Conservation (phyloP, 1,139 yeast genomes). For the Yamadazyma blattariae region DNA sequence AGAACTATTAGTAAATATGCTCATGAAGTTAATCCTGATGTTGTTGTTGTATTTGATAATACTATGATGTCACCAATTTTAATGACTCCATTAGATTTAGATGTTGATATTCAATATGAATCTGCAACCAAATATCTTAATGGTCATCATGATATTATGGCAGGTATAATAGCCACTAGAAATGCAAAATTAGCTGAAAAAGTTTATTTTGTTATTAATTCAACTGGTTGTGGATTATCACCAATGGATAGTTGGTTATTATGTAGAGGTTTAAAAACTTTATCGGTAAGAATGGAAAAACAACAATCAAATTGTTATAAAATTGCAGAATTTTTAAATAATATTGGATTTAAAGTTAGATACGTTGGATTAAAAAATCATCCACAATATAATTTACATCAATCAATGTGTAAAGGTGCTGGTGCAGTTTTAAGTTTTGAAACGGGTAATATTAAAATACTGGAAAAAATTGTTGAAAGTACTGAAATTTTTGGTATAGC, state of each 20-base stretch:
- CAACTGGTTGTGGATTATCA: slow-evolving; percentile 87
- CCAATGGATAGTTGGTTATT: slow-evolving; percentile 92
- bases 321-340: slow-evolving; percentile 70
- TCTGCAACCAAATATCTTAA: slow-evolving; percentile 88
- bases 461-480: slow-evolving; percentile 73
- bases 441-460: slow-evolving; percentile 68
- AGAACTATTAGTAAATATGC: slow-evolving; percentile 63
- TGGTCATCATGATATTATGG: slow-evolving; percentile 97
- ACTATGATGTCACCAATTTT: slow-evolving; percentile 93
- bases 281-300: slow-evolving; percentile 80
- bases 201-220: slow-evolving; percentile 74
- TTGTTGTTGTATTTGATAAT: slow-evolving; percentile 83
- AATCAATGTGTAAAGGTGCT: slow-evolving; percentile 74
- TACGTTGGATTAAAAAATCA: slow-evolving; percentile 82
- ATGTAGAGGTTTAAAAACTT: slow-evolving; percentile 81
- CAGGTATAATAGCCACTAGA: slow-evolving; percentile 80
- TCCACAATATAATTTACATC: slow-evolving; percentile 79
- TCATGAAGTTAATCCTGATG: slow-evolving; percentile 63
- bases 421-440: slow-evolving; percentile 91
- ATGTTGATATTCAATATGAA: slow-evolving; percentile 89
- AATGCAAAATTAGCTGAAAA: slow-evolving; percentile 61
- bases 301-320: slow-evolving; percentile 78
- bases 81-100: slow-evolving; percentile 80
- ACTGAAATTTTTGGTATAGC: slow-evolving; percentile 83
- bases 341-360: slow-evolving; percentile 64